Percentiles rank a stretch among this genome's conserved stretches.
Conservation (phyloP, 495 filamentous ascomycete species). For the Tuber borchii region DNA sequence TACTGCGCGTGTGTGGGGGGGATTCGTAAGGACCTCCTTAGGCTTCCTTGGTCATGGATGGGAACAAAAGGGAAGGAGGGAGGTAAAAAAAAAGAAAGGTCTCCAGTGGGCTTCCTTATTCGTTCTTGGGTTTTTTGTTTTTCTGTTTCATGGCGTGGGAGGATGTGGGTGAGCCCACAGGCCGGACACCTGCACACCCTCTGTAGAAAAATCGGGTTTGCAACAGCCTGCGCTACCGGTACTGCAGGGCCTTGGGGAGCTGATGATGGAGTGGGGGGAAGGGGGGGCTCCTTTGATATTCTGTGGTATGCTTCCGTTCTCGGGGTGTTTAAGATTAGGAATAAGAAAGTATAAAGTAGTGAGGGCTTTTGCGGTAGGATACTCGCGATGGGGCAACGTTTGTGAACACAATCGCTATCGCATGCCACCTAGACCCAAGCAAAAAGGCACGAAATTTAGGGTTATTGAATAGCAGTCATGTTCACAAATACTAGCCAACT, state of each 20-base stretch:
- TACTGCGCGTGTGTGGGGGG: neutral
- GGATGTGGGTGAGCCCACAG: neutral
- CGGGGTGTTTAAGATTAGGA: neutral
- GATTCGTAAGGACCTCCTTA: too few species aligned
- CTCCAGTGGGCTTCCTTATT: neutral
- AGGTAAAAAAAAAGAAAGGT: neutral
- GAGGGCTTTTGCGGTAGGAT: neutral
- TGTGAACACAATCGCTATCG: neutral
- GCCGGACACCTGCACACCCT: neutral
- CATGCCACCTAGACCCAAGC: neutral
- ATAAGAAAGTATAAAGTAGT: neutral
- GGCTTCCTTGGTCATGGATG: neutral
- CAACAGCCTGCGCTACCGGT: neutral
- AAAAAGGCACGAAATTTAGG: neutral
- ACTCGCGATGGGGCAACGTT: neutral
- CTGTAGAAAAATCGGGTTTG: neutral
- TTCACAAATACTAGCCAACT: neutral
- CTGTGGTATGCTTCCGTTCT: neutral
- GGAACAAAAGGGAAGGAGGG: neutral
- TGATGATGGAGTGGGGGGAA: neutral
- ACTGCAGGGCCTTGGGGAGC: neutral
- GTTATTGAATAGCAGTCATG: neutral
- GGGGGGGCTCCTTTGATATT: neutral
- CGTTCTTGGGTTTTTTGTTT: neutral
- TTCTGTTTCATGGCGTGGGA: neutral